phyloP scores from a whole-genome alignment of 768 basidiomycete genomes.

The Albatrellus ellisii region DNA sequence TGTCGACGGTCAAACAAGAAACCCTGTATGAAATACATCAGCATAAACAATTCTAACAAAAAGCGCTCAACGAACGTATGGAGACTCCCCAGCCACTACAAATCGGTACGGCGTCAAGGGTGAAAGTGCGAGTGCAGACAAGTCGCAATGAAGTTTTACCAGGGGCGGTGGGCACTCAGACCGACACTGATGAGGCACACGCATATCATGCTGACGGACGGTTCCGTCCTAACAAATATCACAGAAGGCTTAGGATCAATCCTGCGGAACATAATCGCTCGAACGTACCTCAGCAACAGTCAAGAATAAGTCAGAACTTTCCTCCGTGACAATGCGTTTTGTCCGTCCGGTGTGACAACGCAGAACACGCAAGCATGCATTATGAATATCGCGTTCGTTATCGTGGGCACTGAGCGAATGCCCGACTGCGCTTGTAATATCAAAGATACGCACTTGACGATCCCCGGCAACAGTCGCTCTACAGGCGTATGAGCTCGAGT shows the following conservation, averaged over 20 bases:
- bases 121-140: slow-evolving; percentile 66
- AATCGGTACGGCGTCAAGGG: slow-evolving; percentile 73
- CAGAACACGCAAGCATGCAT: slow-evolving; percentile 21
- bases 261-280: slow-evolving; percentile 12
- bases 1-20: slow-evolving; percentile 79
- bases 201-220: slow-evolving; percentile 79
- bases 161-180: slow-evolving; percentile 58
- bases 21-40: slow-evolving; percentile 29
- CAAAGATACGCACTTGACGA: slow-evolving; percentile 65
- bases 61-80: slow-evolving; percentile 41
- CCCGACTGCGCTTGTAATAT: slow-evolving; percentile 23
- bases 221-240: slow-evolving; percentile 54
- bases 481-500: not conserved
- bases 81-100: slow-evolving; percentile 72
- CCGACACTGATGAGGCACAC: slow-evolving; percentile 54
- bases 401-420: not conserved
- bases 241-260: slow-evolving; percentile 3
- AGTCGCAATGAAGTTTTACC: slow-evolving; percentile 45
- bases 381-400: not conserved
- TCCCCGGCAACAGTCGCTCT: slow-evolving; percentile 71
- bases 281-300: slow-evolving; percentile 62
- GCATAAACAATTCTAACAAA: slow-evolving; percentile 11
- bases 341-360: slow-evolving; percentile 62
- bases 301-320: slow-evolving; percentile 63
- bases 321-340: slow-evolving; percentile 71